Conservation (phyloP, 2,329 filamentous ascomycete species). For the Penicillium janthinellum region DNA sequence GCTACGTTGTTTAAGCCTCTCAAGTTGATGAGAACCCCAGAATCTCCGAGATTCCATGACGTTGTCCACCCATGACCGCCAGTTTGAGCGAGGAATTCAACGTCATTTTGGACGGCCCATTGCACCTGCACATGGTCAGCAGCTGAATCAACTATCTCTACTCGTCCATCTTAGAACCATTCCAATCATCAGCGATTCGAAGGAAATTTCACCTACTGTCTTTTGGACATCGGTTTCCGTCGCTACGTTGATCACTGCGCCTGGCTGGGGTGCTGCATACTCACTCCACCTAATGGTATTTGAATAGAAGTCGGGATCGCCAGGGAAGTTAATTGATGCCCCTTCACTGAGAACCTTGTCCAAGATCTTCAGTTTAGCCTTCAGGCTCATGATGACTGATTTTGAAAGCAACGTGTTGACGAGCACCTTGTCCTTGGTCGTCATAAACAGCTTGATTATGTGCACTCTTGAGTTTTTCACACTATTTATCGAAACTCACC, state of each 20-base stretch:
- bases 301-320: neutral
- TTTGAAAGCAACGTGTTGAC: neutral
- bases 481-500: neutral
- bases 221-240: neutral
- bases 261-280: neutral
- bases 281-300: conserved; percentile 1
- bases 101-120: conserved; percentile 1
- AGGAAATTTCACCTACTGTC: neutral
- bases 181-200: neutral
- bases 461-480: neutral
- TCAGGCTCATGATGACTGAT: neutral
- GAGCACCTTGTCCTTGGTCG: neutral
- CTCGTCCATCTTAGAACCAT: neutral
- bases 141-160: neutral
- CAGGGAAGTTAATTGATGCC: neutral
- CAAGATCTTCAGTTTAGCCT: neutral
- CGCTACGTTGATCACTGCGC: neutral
- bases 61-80: neutral
- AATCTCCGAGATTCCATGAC: conserved; percentile 1
- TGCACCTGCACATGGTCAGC: neutral
- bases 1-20: neutral
- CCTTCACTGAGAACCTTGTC: neutral
- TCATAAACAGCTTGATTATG: neutral
- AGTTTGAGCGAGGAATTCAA: conserved; percentile 1
- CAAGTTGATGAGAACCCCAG: conserved; percentile 1